Evolutionary conservation across 208 protist genomes (phyloP), one percentile per base, ranked within the genome.

Genomic region (Borovskyia barvae): DNA sequence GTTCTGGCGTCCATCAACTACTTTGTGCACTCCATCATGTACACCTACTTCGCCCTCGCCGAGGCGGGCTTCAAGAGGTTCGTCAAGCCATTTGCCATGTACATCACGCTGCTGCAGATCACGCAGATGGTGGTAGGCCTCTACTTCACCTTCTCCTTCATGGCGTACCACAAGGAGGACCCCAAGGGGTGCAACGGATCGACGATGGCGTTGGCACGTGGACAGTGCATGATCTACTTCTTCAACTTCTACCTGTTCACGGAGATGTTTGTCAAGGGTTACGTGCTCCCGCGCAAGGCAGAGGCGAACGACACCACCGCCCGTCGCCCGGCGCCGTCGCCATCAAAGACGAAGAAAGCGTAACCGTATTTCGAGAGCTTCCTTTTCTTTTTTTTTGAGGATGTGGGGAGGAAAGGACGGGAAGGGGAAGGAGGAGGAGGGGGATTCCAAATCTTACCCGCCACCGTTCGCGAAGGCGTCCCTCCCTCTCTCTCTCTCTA

Each of bases 21-120:
- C 71, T 74, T 54, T 20, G 92, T 97, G 24, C 95, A 97, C 71
- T 61, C 84, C 11, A 76, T 97, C 70, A 97, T 97, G 93, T 98
- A 98, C 77, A 81, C 80, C 3, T 98, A 97, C 74, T 97, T 97
- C 63, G 75, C 75, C 40, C 39, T 94, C 22, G 66, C 76, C 26
- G 85, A 79, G 22, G 66, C 65, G 28, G 80, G 82, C 22, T 59
- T 78, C 52, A 74, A 77, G 65, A 63, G 65, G 20, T 36, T 92
- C 4, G 62, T 85, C 43, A 75, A 75, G 66, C 77, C 82, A 2
- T 77, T 93, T 35, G 84, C 76, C 25, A 74, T 75, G 47, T 75
- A 88, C 57, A 93, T 96, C 54, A 96, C 90, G 30, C 50, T 68
- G n/a, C 25, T 91, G 35, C 90, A 96, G 69, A 79, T 96, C 25